Evolutionary conservation across 2,329 filamentous ascomycete genomes (phyloP).

Genomic region (Scytalidium sp.): DNA sequence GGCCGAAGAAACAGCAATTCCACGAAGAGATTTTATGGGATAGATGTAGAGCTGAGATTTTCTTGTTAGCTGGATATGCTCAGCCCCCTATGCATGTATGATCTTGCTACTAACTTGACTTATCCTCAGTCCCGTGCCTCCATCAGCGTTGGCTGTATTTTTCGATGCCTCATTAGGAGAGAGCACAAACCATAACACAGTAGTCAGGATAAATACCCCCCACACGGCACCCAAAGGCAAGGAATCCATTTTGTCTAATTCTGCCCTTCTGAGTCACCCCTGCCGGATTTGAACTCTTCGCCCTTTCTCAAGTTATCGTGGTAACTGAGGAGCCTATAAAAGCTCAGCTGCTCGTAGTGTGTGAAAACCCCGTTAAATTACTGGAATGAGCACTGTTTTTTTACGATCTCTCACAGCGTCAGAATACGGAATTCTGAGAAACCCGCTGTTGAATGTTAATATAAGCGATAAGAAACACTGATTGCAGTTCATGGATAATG

Average conservation of each 20-base stretch:
- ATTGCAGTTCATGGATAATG: too few relatives aligned
- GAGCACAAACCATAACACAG: background rate
- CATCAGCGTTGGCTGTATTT: background rate
- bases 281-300: too few relatives aligned
- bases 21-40: conserved; percentile 70
- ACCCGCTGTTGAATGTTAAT: too few relatives aligned
- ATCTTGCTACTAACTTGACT: background rate
- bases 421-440: too few relatives aligned
- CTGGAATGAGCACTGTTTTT: too few relatives aligned
- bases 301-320: too few relatives aligned
- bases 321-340: too few relatives aligned
- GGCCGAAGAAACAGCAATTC: conserved; percentile 50
- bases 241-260: background rate
- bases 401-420: too few relatives aligned
- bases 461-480: too few relatives aligned
- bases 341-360: too few relatives aligned
- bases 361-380: too few relatives aligned
- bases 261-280: background rate
- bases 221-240: background rate
- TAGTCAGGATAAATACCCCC: background rate
- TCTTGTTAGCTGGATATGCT: background rate
- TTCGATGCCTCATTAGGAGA: background rate
- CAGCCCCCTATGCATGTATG: background rate
- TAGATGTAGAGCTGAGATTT: conserved; percentile 62
- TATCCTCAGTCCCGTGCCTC: background rate